Evolutionary conservation across 768 basidiomycete genomes (phyloP), one percentile per base, ranked within the genome.

Genomic region (Auriscalpium orientale): DNA sequence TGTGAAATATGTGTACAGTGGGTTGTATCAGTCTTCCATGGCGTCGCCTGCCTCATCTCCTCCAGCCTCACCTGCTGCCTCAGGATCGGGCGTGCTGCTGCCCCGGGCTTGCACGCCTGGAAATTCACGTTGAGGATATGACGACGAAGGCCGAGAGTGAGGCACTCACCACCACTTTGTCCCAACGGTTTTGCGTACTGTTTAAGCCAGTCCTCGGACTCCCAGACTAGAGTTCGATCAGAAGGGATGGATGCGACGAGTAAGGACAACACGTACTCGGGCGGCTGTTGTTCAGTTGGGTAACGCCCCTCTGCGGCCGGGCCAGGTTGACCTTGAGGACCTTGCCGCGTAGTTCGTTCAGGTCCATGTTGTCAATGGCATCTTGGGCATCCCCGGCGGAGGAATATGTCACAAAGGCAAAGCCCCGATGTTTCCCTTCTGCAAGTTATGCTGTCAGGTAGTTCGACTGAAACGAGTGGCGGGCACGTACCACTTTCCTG

Each of bases 291-390:
- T 74, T 71, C 57, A 71, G 62, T 62, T 87, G 83, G 46, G 83
- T 69, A 36, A 83, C 77, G 1, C 79, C 80, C 67, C 89, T 93
- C 76, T 84, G 82, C 6, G 91, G 91, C 46, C 88, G 80, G 9
- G 95, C 94, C 43, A 94, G 70, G 67, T 90, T 95, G 49, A 86
- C 92, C 73, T 86, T 89, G 59, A 90, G 71, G 51, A 88, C 85
- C 57, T 80, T 81, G 50, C 85, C 91, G 50, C 75, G 79, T 56
- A 90, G 76, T 67, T 95, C 94, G 66, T 95, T 97, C 71, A 95
- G 74, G 71, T 98, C 94, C 91, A 94, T 98, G 73, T 98, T 98
- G 76, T 98, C 95, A 58, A 98, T 95, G 33, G 95, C 95, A 68
- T 98, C 95, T 66, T 91, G 88, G 5, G 95, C 94, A 70, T 95